phyloP scores from a whole-genome alignment of 163 green algal species.

The Chlamydomonas reinhardtii region DNA sequence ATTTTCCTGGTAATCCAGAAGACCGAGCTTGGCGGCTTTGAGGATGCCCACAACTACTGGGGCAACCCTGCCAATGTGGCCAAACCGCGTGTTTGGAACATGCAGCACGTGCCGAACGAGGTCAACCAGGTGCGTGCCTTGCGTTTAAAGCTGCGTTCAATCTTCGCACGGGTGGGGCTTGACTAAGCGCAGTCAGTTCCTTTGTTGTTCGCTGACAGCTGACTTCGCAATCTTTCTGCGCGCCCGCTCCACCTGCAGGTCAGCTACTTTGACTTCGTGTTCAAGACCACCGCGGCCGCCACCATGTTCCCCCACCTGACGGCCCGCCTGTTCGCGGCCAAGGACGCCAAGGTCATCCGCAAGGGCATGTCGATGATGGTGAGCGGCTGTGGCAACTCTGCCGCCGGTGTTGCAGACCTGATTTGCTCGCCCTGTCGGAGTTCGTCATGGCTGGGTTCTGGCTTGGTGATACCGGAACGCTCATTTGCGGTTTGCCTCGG shows the following conservation, averaged over 20 bases:
- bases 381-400: too few species aligned
- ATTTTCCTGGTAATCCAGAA: slow-evolving; percentile 64
- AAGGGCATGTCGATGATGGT: slow-evolving; percentile 59
- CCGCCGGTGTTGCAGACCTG: too few species aligned
- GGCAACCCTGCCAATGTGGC: slow-evolving; percentile 25
- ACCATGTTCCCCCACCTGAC: slow-evolving; percentile 70
- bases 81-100: not conserved
- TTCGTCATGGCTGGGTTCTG: too few species aligned
- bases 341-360: slow-evolving; percentile 41
- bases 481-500: too few species aligned
- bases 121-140: not conserved
- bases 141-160: too few species aligned
- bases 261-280: slow-evolving; percentile 65
- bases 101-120: slow-evolving; percentile 57
- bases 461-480: too few species aligned
- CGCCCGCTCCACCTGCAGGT: slow-evolving; percentile 7
- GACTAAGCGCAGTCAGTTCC: too few species aligned
- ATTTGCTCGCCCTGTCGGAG: too few species aligned
- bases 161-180: too few species aligned
- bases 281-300: slow-evolving; percentile 59
- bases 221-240: too few species aligned
- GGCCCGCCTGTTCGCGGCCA: slow-evolving; percentile 57
- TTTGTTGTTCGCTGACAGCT: too few species aligned
- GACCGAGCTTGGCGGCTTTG: slow-evolving; percentile 63
- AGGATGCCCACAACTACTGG: slow-evolving; percentile 40